Base-by-base conservation (phyloP, 1,284 basidiomycete species). In the Bjerkandera adusta region DNA sequence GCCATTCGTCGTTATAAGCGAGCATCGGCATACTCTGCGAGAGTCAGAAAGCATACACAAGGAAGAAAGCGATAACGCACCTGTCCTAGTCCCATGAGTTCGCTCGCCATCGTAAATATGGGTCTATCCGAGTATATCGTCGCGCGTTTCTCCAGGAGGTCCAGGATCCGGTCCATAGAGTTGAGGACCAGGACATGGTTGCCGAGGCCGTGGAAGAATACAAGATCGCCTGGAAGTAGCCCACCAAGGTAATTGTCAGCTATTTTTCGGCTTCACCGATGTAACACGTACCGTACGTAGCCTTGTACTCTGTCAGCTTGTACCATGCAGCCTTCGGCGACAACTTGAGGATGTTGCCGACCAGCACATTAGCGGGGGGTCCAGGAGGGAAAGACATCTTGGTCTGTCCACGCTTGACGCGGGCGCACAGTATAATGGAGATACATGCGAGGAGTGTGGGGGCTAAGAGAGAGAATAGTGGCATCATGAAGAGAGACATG, bases 111-210 rank as follows among this genome's bases (percentile, higher is more conserved):
- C 3, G 35, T 37, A 5, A 32, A 29, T 7, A 24, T 20, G 10
- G 43, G 46, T 24, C 75, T 70, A 4, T 70, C 70, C 47, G 44
- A 45, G 22, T 71, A 77, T 5, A 71, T 71, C 13, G 68, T 65
- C 4, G 70, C 72, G 11, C 70, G 69, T 51, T 76, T 78, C 52
- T 77, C 76, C 13, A 79, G 62, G 7, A 78, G 60, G 51, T 77
- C 75, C 68, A 70, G 73, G n/a, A 71, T 72, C 3, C 68, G 68
- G 51, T 72, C 68, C 0, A 71, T 71, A 4, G 67, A 50, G 33
- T 57, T 55, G 25, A 57, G 24, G 34, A 48, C 36, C 26, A 48
- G 25, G 15, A 54, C 47, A 2, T 48, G 44, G 29, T 45, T 49
- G 27, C 30, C 52, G 59, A 43, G 43, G 66, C 68, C 59, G 20